Evolutionary conservation across 2,329 filamentous ascomycete genomes (phyloP), one percentile per base, ranked within the genome.

Genomic region (Cordyceps cicadae): DNA sequence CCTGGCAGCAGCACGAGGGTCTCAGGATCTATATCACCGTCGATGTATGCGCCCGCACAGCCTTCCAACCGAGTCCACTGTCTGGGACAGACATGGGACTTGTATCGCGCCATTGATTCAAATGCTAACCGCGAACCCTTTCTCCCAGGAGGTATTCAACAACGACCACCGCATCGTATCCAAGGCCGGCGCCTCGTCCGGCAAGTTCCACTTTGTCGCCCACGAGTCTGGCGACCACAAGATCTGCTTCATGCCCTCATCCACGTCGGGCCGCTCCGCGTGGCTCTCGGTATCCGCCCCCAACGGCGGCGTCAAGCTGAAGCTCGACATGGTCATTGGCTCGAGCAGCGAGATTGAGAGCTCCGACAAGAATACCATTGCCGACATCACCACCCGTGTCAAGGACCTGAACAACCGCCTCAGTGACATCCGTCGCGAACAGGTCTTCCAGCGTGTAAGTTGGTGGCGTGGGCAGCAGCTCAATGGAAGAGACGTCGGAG

Each of bases 121-220:
- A 32, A 56, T 8, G 41, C 57, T 62, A 64, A 64, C 39, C 60
- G 59, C 21, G 55, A 62, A 54, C 62, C 6, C 39, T 39, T 29
- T n/a, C 7, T 8, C n/a, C 61, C 63, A 88, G 84, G 94, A 99
- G 80, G 84, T 88, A 70, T 99, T 99, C 76, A 92, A 97, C 82
- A 93, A 95, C 76, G 88, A 97, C 80, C 94, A 99, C 83, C 92
- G 92, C 65, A 89, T 99, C 64, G 90, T 97, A 64, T 90, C 87
- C 66, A 91, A 96, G 76, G 87, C 88, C 63, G 92, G 93, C 69
- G 76, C 82, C 48, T 77, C 84, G 63, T 79, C 83, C 49, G 92
- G 94, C 67, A 89, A 89, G 71, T 97, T 97, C 81, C 97, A 93
- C 70, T 97, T 99, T 83, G 92, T 87, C 66, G 90, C 94, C 57